Evolutionary conservation across 2,329 filamentous ascomycete species (phyloP).

Genomic region (Phaeophleospora eucalypticola): DNA sequence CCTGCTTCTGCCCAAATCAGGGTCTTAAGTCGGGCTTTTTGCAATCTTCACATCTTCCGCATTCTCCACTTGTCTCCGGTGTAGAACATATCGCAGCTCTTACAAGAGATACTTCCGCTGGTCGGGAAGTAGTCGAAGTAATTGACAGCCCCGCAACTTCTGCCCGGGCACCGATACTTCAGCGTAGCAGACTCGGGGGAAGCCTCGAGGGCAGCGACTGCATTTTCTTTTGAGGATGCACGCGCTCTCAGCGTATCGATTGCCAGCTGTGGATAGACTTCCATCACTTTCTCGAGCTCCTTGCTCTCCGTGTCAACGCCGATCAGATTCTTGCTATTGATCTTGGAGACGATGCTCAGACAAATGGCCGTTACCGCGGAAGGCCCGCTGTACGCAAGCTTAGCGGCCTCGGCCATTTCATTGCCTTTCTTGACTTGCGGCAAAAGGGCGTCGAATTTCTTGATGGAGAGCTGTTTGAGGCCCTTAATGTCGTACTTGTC

Average conservation of each 20-base stretch:
- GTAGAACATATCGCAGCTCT: too few relatives aligned
- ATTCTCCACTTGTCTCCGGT: too few relatives aligned
- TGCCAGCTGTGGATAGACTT: background rate
- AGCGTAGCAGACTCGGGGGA: too few relatives aligned
- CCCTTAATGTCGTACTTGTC: conserved; percentile 6
- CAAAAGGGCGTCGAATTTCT: background rate
- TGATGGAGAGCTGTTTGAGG: background rate
- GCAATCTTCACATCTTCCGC: too few relatives aligned
- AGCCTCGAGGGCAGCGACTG: background rate
- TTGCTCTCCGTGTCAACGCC: background rate
- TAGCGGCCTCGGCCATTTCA: background rate
- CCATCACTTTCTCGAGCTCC: background rate
- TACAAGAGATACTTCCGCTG: too few relatives aligned
- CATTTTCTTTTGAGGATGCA: background rate
- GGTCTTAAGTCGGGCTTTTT: too few relatives aligned
- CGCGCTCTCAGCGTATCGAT: too few relatives aligned
- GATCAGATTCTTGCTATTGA: background rate
- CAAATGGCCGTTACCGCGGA: background rate
- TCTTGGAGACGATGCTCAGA: background rate
- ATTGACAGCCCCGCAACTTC: too few relatives aligned
- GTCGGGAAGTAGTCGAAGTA: too few relatives aligned
- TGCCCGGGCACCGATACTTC: too few relatives aligned
- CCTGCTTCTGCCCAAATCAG: too few relatives aligned
- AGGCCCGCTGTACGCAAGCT: background rate
- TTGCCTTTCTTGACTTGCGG: background rate